phyloP scores from a whole-genome alignment of 2,329 filamentous ascomycete species.

The Scopulariopsis brevicaulis region DNA sequence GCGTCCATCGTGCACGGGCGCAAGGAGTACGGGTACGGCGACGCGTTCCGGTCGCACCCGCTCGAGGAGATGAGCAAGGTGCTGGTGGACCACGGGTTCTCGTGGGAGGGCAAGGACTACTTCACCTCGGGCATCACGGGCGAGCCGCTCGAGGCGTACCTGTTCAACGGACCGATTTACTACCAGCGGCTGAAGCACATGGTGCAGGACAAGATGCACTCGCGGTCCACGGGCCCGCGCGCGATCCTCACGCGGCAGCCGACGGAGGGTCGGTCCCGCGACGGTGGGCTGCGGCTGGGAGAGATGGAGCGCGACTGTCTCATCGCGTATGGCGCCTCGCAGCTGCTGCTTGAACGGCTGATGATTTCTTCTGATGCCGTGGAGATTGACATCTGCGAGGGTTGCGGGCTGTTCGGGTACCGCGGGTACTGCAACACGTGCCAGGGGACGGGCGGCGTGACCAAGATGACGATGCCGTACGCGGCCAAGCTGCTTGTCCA shows the following conservation, averaged over 20 bases:
- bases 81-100: slow-evolving; percentile 81
- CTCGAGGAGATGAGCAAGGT: slow-evolving; percentile 83
- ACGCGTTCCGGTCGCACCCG: slow-evolving; percentile 73
- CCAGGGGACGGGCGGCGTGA: slow-evolving; percentile 71
- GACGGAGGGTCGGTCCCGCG: slow-evolving; percentile 85
- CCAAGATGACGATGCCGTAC: slow-evolving; percentile 94
- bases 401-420: slow-evolving; percentile 91
- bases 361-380: slow-evolving; percentile 93
- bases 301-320: slow-evolving; percentile 99
- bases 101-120: slow-evolving; percentile 94
- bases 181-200: slow-evolving; percentile 99
- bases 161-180: slow-evolving; percentile 98
- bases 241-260: slow-evolving; percentile 92
- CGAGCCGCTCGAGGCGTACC: slow-evolving; percentile 86
- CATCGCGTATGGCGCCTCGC: slow-evolving; percentile 91
- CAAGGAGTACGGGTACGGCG: slow-evolving; percentile 71
- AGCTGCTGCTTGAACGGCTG: slow-evolving; percentile 81
- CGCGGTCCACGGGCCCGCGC: slow-evolving; percentile 76
- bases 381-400: slow-evolving; percentile 85
- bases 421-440: slow-evolving; percentile 92
- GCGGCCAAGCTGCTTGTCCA: slow-evolving; percentile 93
- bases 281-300: slow-evolving; percentile 84
- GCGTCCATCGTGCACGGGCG: slow-evolving; percentile 78
- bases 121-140: slow-evolving; percentile 92
- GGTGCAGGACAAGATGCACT: slow-evolving; percentile 99